Evolutionary conservation across 805 yeast species (phyloP).

Genomic region (Metschnikowia chrysomelidarum): DNA sequence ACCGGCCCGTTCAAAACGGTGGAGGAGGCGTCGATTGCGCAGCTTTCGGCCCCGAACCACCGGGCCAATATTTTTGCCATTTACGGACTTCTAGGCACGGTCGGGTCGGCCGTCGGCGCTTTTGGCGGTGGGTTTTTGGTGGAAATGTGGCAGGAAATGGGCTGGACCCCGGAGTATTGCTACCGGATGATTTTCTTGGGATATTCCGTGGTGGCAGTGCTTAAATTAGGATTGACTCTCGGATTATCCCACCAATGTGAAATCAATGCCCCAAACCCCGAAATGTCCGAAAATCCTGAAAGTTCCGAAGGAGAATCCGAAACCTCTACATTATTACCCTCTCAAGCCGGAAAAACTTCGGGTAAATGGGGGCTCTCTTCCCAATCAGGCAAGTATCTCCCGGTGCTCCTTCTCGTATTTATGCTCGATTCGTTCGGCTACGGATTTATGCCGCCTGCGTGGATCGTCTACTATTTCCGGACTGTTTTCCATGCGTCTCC

Average conservation of each 20-base stretch:
- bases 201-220: conserved; percentile 53
- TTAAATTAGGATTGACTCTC: conserved; percentile 51
- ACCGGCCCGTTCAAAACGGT: conserved; percentile 88
- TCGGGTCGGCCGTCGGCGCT: conserved; percentile 76
- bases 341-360: not conserved
- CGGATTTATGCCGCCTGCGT: conserved; percentile 85
- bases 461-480: conserved; percentile 82
- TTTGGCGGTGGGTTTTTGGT: conserved; percentile 59
- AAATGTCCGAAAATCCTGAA: conserved; percentile 18
- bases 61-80: conserved; percentile 75
- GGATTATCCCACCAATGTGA: conserved; percentile 56
- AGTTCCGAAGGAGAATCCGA: conserved; percentile 12
- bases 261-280: conserved; percentile 13
- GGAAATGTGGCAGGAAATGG: conserved; percentile 36
- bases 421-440: conserved; percentile 85
- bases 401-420: conserved; percentile 56
- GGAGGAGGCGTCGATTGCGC: conserved; percentile 82
- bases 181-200: conserved; percentile 57
- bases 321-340: not conserved
- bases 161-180: conserved; percentile 37
- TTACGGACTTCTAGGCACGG: conserved; percentile 65
- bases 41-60: conserved; percentile 60
- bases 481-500: conserved; percentile 53
- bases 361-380: conserved; percentile 39
- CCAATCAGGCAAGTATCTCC: conserved; percentile 42